Percentiles rank a stretch among this genome's conserved stretches.
Conservation (phyloP, 257 asterid species). For the Coffea canephora region DNA sequence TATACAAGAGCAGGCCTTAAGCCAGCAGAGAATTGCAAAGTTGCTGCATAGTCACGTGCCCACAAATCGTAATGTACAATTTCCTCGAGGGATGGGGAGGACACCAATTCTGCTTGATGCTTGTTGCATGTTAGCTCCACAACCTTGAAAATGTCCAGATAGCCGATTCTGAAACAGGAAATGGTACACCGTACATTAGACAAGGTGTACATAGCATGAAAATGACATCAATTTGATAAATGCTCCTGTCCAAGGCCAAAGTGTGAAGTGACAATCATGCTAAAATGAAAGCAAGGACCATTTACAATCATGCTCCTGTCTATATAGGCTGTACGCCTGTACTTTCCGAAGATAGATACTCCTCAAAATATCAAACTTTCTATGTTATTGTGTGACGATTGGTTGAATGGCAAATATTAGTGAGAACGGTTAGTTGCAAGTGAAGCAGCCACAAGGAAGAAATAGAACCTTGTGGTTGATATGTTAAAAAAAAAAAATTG, state of each 20-base stretch:
- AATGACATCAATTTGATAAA: not conserved
- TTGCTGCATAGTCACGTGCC: constrained; percentile 86
- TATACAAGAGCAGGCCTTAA: constrained; percentile 61
- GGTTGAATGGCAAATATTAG: not conserved
- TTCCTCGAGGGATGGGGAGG: constrained; percentile 78
- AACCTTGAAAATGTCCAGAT: constrained; percentile 85
- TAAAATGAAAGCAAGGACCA: not conserved
- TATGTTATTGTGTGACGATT: not conserved
- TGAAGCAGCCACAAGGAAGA: not conserved
- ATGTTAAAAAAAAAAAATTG: not conserved
- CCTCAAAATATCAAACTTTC: not conserved
- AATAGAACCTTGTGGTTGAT: not conserved
- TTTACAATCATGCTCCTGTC: not conserved
- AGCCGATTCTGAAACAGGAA: constrained; percentile 62
- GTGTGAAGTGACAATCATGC: not conserved
- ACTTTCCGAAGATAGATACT: not conserved
- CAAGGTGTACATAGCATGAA: not conserved
- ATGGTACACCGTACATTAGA: not conserved
- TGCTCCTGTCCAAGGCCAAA: not conserved
- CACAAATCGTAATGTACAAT: constrained; percentile 88
- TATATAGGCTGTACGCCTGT: not conserved
- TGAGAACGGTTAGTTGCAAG: not conserved
- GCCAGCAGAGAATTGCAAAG: constrained; percentile 44
- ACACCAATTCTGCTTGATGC: constrained; percentile 63
- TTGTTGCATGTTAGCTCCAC: constrained; percentile 88